Base-by-base conservation (phyloP, 768 basidiomycete species). In the Hydnomerulius pinastri region DNA sequence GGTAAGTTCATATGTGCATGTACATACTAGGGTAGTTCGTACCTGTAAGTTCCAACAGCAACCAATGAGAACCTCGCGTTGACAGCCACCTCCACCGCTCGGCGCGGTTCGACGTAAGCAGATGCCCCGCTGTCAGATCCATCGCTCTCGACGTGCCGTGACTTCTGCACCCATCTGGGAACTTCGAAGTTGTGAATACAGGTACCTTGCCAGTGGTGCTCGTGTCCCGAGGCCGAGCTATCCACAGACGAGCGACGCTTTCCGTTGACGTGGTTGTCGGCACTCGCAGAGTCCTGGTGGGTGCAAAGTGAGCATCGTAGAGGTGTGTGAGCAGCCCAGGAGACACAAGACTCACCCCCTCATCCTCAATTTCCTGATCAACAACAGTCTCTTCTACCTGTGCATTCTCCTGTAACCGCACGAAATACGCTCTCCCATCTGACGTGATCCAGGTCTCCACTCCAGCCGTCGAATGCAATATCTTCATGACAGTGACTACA, bases 391-490 rank as follows among this genome's bases (percentile, higher is more conserved):
- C 45, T n/a, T 56, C 53, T 6, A 24, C 33, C n/a, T 25, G 47
- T 11, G 50, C 40, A 44, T 60, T 70, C 53, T 83, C 82, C 42
- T 73, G 73, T 20, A 91, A 71, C 50, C 81, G 81, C 6, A 90
- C 89, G 54, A 91, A 80, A 62, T 93, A 93, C 9, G 79, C 88
- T 60, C 90, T 72, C 32, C 91, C 91, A 54, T 93, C 91, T 6
- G 88, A 90, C 2, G 90, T 90, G 40, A 90, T 79, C 91, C 91
- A 93, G 0, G 82, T 82, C 67, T 92, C 91, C 11, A 83, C 79
- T 20, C 81, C 81, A 20, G 81, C 79, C 4, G 71, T 61, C 33
- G 82, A 81, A 59, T 82, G 72, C 21, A 77, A 61, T n/a, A 93
- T 84, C 46, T 82, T 74, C 9, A 67, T 66, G n/a, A 92, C 77